Percentiles rank a stretch among this genome's conserved stretches.
These are phyloP conservation scores for Podospora sp. DNA, from an alignment of 495 filamentous ascomycete species.

Conservation along the genomic window DNA sequence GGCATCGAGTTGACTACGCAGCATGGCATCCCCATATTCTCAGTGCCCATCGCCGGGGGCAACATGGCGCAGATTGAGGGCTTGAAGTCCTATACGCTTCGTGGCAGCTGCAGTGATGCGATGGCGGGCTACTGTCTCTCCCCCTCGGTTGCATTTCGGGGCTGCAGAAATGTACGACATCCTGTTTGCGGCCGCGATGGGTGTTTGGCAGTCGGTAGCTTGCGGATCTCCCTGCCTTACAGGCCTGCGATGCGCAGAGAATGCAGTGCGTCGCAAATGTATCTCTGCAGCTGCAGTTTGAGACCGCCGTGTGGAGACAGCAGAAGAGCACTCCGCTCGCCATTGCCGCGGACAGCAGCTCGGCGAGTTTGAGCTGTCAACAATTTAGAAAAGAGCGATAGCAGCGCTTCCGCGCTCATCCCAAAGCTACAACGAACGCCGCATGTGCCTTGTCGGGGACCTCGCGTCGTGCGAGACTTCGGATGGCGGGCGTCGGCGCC, in stretches of 20 bases:
- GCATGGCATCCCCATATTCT: background rate
- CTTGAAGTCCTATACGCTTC: background rate
- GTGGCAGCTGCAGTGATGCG: conserved; percentile 14
- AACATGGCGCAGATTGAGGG: background rate
- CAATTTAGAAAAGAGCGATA: background rate
- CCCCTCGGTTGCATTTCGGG: conserved; percentile 4
- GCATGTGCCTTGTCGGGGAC: background rate
- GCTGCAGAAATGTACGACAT: conserved; percentile 18
- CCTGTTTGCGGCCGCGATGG: conserved; percentile 1
- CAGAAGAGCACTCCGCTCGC: background rate
- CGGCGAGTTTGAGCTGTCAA: conserved; percentile 1
- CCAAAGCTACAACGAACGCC: background rate
- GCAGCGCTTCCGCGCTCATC: background rate
- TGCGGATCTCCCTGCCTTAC: conserved; percentile 13
- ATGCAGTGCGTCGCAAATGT: conserved; percentile 12
- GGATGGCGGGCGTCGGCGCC: background rate
- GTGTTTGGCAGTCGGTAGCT: conserved; percentile 11
- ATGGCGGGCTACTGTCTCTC: background rate
- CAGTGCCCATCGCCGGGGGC: background rate
- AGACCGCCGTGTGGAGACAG: conserved; percentile 3
- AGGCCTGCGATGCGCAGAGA: background rate
- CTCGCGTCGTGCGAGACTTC: conserved; percentile 3
- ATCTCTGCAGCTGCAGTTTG: conserved; percentile 5
- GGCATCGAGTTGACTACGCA: background rate
- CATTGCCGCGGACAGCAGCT: background rate